Evolutionary conservation across 768 basidiomycete species (phyloP).

Genomic region (Kwoniella dejecticola): DNA sequence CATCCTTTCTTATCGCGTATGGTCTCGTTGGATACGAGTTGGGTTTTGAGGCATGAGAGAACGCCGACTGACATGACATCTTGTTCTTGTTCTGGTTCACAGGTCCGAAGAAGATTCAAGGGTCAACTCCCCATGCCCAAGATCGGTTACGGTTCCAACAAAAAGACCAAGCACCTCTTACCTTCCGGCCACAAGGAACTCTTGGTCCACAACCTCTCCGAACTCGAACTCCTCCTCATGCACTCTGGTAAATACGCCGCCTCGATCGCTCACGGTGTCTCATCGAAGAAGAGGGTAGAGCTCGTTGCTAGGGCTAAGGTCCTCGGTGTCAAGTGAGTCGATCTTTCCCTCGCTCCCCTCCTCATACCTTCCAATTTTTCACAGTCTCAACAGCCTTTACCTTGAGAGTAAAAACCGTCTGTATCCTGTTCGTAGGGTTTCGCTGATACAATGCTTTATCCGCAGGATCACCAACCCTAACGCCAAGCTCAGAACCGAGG

Average conservation of each 20-base stretch:
- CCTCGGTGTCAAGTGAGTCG: conserved; percentile 67
- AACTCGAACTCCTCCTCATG: conserved; percentile 94
- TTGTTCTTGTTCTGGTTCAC: no score
- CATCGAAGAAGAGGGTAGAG: conserved; percentile 86
- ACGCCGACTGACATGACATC: neutral
- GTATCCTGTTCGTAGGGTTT: no score
- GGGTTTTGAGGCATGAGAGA: no score
- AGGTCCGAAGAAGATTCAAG: conserved; percentile 62
- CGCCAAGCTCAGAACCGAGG: conserved; percentile 92
- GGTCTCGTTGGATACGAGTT: no score
- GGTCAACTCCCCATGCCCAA: conserved; percentile 96
- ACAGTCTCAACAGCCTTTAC: no score
- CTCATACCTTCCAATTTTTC: neutral
- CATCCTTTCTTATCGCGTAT: no score
- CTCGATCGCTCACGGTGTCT: conserved; percentile 94
- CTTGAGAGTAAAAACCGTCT: no score
- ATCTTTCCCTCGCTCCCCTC: no score
- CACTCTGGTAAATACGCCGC: conserved; percentile 96
- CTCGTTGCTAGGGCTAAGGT: conserved; percentile 78
- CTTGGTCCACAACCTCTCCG: conserved; percentile 88
- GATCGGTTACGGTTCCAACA: conserved; percentile 90
- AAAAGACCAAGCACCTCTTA: conserved; percentile 92
- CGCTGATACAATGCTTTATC: neutral
- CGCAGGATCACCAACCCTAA: conserved; percentile 79
- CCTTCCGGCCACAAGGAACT: conserved; percentile 96